Percentiles rank a stretch among this genome's conserved stretches.
phyloP scores from a whole-genome alignment of 352 stramenopile genomes.

The Peronospora destructor region DNA sequence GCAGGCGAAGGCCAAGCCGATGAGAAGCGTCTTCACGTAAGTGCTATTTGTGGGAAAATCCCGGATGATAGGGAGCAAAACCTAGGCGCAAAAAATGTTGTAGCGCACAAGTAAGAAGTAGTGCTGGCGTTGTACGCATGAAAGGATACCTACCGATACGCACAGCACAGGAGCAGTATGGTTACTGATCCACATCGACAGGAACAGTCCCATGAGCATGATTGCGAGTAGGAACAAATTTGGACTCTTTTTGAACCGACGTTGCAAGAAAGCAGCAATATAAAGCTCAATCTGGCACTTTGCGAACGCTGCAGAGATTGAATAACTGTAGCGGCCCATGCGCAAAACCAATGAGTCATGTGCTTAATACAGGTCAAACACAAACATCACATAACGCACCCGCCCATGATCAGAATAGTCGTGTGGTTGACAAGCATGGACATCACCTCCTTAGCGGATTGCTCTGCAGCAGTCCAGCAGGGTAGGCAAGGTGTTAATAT shows the following conservation, averaged over 20 bases:
- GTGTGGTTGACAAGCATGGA: conserved; percentile 88
- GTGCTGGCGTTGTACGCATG: not conserved
- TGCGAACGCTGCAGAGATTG: conserved; percentile 85
- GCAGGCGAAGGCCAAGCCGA: conserved; percentile 89
- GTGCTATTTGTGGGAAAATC: conserved; percentile 79
- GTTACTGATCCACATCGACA: conserved; percentile 92
- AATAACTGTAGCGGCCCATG: conserved; percentile 33
- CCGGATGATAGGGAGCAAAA: conserved; percentile 82
- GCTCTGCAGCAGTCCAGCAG: conserved; percentile 26
- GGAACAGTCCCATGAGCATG: conserved; percentile 90
- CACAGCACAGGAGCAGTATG: conserved; percentile 90
- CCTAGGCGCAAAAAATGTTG: conserved; percentile 18
- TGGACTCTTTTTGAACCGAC: conserved; percentile 84
- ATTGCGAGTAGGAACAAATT: conserved; percentile 88
- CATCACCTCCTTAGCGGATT: conserved; percentile 86
- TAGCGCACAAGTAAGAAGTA: not conserved
- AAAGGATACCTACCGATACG: conserved; percentile 54
- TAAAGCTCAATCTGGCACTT: conserved; percentile 91
- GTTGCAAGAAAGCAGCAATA: conserved; percentile 84
- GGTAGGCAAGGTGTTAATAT: conserved; percentile 1
- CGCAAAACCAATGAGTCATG: conserved; percentile 1
- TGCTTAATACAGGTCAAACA: not conserved
- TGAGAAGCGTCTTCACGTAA: conserved; percentile 88
- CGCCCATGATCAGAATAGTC: conserved; percentile 90
- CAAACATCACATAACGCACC: conserved; percentile 30